Evolutionary conservation across 441 rosid genomes (phyloP).

Genomic region (Brassica hybrid): DNA sequence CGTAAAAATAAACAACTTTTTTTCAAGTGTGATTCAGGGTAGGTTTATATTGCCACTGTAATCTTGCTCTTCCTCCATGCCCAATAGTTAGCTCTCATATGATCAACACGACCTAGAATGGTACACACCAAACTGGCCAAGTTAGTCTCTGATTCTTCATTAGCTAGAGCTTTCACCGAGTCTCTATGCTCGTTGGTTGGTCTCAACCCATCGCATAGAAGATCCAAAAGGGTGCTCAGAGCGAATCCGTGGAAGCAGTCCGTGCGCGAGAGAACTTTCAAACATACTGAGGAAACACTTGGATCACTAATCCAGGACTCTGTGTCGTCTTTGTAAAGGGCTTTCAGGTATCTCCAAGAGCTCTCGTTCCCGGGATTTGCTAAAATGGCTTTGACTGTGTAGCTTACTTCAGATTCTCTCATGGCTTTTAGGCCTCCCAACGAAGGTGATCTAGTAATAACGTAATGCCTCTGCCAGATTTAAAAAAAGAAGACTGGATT

Average conservation of each 20-base stretch:
- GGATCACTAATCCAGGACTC: conserved; percentile 62
- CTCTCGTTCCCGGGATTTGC: conserved; percentile 79
- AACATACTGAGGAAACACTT: conserved; percentile 64
- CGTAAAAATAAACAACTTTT: background rate
- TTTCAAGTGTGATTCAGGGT: background rate
- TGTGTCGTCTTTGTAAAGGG: conserved; percentile 73
- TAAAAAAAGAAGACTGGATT: background rate
- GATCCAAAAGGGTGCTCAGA: conserved; percentile 75
- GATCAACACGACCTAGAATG: conserved; percentile 64
- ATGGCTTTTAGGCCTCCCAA: conserved; percentile 71
- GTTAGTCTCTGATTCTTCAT: conserved; percentile 47
- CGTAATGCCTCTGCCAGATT: conserved; percentile 74
- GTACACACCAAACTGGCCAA: conserved; percentile 64
- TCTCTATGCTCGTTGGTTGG: conserved; percentile 71
- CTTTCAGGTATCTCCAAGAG: conserved; percentile 90
- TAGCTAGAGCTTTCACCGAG: conserved; percentile 57
- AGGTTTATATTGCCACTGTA: conserved; percentile 27
- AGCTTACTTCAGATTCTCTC: conserved; percentile 85
- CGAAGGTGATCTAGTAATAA: conserved; percentile 69
- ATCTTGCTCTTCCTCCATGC: conserved; percentile 77
- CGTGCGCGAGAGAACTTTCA: conserved; percentile 53
- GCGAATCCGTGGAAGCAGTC: conserved; percentile 68
- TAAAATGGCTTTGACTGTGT: conserved; percentile 67
- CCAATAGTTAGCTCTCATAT: conserved; percentile 84
- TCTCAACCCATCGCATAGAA: conserved; percentile 66